Conservation (phyloP, 164 flowering plant species). For the Piper betle region DNA sequence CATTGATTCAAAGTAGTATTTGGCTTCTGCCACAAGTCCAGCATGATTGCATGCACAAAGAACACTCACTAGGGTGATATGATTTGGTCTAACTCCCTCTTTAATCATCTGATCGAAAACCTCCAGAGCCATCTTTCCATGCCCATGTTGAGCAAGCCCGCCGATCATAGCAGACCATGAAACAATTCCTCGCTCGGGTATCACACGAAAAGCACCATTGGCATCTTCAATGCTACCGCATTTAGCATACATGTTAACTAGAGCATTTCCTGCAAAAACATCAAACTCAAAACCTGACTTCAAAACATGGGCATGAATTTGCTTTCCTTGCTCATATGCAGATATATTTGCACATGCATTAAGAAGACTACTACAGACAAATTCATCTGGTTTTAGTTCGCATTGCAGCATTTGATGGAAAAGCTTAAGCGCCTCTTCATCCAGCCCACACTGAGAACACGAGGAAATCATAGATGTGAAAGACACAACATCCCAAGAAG, state of each 20-base stretch:
- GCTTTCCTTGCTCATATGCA: conserved; percentile 80
- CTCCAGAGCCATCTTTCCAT: conserved; percentile 48
- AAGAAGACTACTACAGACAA: conserved; percentile 51
- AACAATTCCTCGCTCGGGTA: conserved; percentile 49
- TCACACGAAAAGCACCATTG: conserved; percentile 35
- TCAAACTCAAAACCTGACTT: conserved; percentile 54
- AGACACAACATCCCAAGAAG: conserved; percentile 38
- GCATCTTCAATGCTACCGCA: conserved; percentile 82
- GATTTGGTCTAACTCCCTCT: conserved; percentile 50
- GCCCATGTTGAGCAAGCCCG: conserved; percentile 83
- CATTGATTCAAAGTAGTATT: conserved; percentile 12
- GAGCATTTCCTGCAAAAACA: conserved; percentile 62
- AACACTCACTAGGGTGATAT: conserved; percentile 17
- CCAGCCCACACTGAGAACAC: conserved; percentile 52
- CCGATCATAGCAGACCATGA: conserved; percentile 88
- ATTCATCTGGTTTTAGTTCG: conserved; percentile 45
- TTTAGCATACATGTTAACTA: conserved; percentile 84
- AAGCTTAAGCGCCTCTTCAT: conserved; percentile 74
- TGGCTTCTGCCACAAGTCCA: conserved; percentile 12
- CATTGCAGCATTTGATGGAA: conserved; percentile 32
- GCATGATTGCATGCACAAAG: conserved; percentile 16
- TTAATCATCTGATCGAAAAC: conserved; percentile 51
- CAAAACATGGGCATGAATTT: conserved; percentile 56
- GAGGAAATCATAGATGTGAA: conserved; percentile 65
- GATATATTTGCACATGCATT: conserved; percentile 72